phyloP scores from a whole-genome alignment of 176 grass and related monocot genomes.

The Rhynchospora tenuis region DNA sequence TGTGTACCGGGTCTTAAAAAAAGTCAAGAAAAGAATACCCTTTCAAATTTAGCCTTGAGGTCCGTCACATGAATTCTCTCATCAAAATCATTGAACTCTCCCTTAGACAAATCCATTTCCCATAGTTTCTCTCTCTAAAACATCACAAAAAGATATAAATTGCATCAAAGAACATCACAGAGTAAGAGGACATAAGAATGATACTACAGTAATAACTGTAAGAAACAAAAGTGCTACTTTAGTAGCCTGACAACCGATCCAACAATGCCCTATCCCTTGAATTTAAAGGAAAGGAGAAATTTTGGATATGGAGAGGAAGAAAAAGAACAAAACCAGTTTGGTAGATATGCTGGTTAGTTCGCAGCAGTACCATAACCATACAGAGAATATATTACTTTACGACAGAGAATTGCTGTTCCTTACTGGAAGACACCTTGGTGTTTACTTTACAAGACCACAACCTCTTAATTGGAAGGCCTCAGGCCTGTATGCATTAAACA shows the following conservation, averaged over 20 bases:
- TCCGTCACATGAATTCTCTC: constrained; percentile 58
- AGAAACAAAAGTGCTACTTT: no score
- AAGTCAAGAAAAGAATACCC: constrained; percentile 34
- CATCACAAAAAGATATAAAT: not conserved
- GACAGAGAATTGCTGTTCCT: not conserved
- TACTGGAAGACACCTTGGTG: not conserved
- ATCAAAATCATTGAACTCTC: constrained; percentile 63
- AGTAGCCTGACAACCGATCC: not conserved
- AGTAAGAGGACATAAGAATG: not conserved
- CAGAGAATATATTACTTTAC: no score
- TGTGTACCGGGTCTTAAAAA: not conserved
- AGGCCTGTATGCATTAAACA: no score
- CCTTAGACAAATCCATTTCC: constrained; percentile 66
- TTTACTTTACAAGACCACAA: not conserved
- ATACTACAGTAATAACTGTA: not conserved
- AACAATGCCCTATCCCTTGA: not conserved
- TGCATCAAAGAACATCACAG: not conserved
- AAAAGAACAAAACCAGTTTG: not conserved
- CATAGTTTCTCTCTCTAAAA: constrained; percentile 46
- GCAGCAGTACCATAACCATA: not conserved
- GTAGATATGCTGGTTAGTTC: not conserved
- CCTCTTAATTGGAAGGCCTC: not conserved
- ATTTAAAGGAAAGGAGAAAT: not conserved
- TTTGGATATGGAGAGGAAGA: not conserved
- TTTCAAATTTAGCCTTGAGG: constrained; percentile 63